These are phyloP conservation scores for Rhododendron molle DNA, from an alignment of 148 eudicot species.

Conservation along the genomic window DNA sequence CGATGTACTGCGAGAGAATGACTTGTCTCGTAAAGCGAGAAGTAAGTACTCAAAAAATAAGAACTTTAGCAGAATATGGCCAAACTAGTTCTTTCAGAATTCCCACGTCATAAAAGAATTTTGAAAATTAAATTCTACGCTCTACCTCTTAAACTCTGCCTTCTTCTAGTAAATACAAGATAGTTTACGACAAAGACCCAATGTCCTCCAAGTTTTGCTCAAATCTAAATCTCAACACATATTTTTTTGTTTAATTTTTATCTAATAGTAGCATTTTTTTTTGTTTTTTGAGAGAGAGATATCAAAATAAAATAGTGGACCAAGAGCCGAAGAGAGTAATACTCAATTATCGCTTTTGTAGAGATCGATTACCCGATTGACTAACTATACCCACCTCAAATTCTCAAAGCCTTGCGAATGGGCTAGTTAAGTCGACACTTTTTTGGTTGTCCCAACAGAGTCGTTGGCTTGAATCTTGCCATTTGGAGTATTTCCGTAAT, in stretches of 20 bases:
- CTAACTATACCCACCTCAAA: no score
- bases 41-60: no score
- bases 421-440: neutral
- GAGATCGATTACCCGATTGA: no score
- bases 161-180: neutral
- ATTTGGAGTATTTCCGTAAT: neutral
- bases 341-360: no score
- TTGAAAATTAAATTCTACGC: neutral
- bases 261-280: no score
- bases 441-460: neutral
- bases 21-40: no score
- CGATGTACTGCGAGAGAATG: no score
- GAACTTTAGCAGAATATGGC: fast-evolving
- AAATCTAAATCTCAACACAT: no score
- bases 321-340: neutral
- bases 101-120: neutral
- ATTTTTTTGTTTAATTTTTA: no score
- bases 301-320: neutral
- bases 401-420: no score
- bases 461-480: neutral
- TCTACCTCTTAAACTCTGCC: neutral
- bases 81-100: neutral
- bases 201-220: neutral
- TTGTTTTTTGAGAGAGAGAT: neutral
- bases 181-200: neutral